A percentile compares a stretch with the other conserved stretches of the same genome.
Evolutionary conservation across 306 rosid species (phyloP).

Genomic region (Dalbergia cochinchinensis): DNA sequence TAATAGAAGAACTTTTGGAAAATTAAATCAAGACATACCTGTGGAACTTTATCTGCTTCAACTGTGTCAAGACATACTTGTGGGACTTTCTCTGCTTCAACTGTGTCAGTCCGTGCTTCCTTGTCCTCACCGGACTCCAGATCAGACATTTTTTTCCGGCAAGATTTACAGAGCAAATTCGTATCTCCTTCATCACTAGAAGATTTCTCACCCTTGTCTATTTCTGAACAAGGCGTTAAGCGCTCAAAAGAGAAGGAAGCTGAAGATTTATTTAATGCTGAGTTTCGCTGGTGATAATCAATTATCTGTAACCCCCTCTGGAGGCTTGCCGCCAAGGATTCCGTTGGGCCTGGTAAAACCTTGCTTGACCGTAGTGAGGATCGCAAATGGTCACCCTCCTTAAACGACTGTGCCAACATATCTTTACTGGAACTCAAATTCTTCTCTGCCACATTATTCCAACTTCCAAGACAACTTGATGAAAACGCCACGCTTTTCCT

Average conservation of each 20-base stretch:
- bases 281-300: slow-evolving; percentile 84
- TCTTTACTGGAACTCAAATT: slow-evolving; percentile 60
- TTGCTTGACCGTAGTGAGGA: slow-evolving; percentile 74
- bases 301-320: slow-evolving; percentile 92
- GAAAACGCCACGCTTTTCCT: slow-evolving; percentile 75
- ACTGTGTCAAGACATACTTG: slow-evolving; percentile 52
- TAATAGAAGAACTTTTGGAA: slow-evolving; percentile 1
- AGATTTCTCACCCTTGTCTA: slow-evolving; percentile 54
- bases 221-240: slow-evolving; percentile 63
- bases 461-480: slow-evolving; percentile 64
- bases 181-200: slow-evolving; percentile 54
- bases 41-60: slow-evolving; percentile 53
- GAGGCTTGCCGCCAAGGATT: slow-evolving; percentile 94
- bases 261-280: slow-evolving; percentile 68
- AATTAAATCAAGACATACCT: slow-evolving; percentile 49
- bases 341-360: slow-evolving; percentile 73
- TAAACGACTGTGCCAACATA: slow-evolving; percentile 62
- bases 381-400: slow-evolving; percentile 55
- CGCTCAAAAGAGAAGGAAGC: slow-evolving; percentile 89
- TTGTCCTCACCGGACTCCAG: slow-evolving; percentile 54
- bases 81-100: slow-evolving; percentile 52
- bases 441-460: slow-evolving; percentile 64
- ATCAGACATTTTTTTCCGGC: slow-evolving; percentile 57
- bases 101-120: slow-evolving; percentile 54
- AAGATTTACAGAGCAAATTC: slow-evolving; percentile 71